Base-by-base conservation (phyloP, 257 asterid species). In the Salvia rosmarinus region DNA sequence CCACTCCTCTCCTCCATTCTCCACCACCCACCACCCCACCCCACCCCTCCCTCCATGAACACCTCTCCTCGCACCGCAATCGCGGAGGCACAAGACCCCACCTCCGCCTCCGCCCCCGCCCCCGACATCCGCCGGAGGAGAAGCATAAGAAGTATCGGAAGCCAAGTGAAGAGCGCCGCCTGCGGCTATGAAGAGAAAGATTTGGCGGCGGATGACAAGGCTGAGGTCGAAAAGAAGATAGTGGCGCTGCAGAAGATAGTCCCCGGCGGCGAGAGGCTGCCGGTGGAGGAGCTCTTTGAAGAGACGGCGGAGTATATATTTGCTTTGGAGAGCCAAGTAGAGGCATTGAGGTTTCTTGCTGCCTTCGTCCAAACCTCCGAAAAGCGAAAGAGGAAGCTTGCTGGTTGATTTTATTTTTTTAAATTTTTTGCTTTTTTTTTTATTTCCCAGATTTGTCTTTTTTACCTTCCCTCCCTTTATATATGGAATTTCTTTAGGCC, bases 281-380 rank as follows among this genome's bases (percentile, higher is more conserved):
- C 77, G 32, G 84, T 59, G 64, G 87, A 77, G 40, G 72, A 67
- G 51, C 78, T 86, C 11, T 84, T 84, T 61, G 87, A 83, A 67
- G 90, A 88, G 81, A 88, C 95, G 68, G 87, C 92, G 56, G 89
- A 75, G 16, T 88, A 88, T 58, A 88, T 88, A 51, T 32, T 78
- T 78, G 77, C 77, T 11, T 63, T 88, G 82, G 90, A 86, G 68
- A 51, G 51, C 35, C 87, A 82, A 69, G 77, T 86, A 3, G 76
- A 83, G 62, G 84, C 85, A 16, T 79, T 88, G 81, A 85, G 85
- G 55, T 81, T 81, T 77, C 86, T 88, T 50, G 62, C 84, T 9
- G 73, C 68, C 64, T 63, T 84, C 49, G 82, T 86, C 43, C 84
- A 84, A 68, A 82, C 75, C 13, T 51, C 82, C 8, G 72, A 83